Evolutionary conservation across 2,329 filamentous ascomycete species (phyloP), one percentile per base, ranked within the genome.

Genomic region (Botryotinia narcissicola): DNA sequence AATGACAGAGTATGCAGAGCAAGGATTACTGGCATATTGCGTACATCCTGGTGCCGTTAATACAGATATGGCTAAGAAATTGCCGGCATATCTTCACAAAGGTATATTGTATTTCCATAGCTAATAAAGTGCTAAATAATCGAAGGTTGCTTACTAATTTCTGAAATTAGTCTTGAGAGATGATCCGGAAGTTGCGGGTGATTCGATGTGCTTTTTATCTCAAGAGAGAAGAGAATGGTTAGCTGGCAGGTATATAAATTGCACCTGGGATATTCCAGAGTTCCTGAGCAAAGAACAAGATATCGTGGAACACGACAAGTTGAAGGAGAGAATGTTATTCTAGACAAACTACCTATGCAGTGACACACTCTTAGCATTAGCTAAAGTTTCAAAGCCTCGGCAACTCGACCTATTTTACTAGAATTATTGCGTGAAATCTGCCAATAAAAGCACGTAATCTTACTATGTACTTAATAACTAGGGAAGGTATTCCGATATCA

Each of bases 221-320:
- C 77, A 79, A 29, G 77, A 84, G 76, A 81, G 82, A 70, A 80
- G 83, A 37, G 82, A 84, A 8, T 87, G 85, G 85, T 75, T 87
- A 29, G 82, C 81, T 1, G 85, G 84, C 0, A 80, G 85, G 71
- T 87, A 84, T 77, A 69, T 86, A 8, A 82, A 77, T 73, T 81
- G 76, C 29, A 83, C 79, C 48, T 87, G 85, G 86, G 84, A 87
- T 77, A 83, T 87, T 82, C 78, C 80, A 16, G 84, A 86, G 75
- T 78, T 87, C 54, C 75, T 84, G 67, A 74, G 70, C 4, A 83
- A 80, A 76, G 82, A 84, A 75, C 78, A 83, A 6, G 84, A 85
- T 73, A 83, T 87, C 76, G 80, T 86, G 9, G 73, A 75, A 62
- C 80, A 74, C 4, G 81, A 82, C 46, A 78, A 79, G 20, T 72